Evolutionary conservation across 2,329 filamentous ascomycete species (phyloP), one percentile per base, ranked within the genome.

Genomic region (Dichotomopilus funicola): DNA sequence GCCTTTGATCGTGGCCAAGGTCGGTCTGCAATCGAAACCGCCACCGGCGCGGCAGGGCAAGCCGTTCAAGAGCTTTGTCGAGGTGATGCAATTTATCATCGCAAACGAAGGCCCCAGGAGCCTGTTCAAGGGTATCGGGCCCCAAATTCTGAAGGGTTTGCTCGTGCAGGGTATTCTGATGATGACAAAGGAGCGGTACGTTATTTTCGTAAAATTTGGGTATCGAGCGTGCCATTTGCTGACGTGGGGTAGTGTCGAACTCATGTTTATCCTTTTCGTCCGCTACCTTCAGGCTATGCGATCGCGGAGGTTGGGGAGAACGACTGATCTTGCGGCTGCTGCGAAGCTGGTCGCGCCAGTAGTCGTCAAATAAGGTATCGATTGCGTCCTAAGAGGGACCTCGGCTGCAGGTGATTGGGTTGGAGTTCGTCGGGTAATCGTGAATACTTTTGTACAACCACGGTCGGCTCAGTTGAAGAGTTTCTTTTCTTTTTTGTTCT

Each of bases 111-210:
- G 94, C 3, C 70, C 81, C 0, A 66, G 86, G 10, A 87, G 87
- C n/a, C 78, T 99, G 1, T 99, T 97, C 78, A 99, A 99, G 75
- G 94, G 94, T 43, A 96, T 99, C 63, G 91, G 84, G 0, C 94
- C 94, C 3, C 94, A 99, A 71, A 88, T 99, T 51, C 72, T 91
- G 57, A 99, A 99, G 73, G 94, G 94, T 1, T 74, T 99, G 51
- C 70, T 99, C 49, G 94, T 99, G 2, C 94, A 99, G 68, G 94
- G 94, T 49, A 83, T 99, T 54, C 77, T 99, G 41, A 99, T 99
- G 94, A 99, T 96, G 91, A 94, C 91, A 48, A 99, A 99, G 75
- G 94, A 99, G 74, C 82, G 91, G 88, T 91, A 78, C 63, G 78
- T 66, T 6, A 1, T 19, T 27, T 27, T 27, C 19, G 19, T 13